Evolutionary conservation across 768 basidiomycete species (phyloP), one percentile per base, ranked within the genome.

Genomic region (Kwoniella dendrophila): DNA sequence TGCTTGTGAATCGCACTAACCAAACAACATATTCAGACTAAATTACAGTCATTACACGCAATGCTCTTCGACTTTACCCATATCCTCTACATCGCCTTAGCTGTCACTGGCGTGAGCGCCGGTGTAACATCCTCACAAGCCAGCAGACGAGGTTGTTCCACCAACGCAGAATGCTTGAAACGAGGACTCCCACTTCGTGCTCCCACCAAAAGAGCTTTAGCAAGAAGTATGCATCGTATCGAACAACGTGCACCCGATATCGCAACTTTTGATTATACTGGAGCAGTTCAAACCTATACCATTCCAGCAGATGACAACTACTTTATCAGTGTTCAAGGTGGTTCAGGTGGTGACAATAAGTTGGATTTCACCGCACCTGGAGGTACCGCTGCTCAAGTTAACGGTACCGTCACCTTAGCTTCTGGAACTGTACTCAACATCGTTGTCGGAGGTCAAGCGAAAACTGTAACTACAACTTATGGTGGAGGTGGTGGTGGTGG

Each of bases 401-500:
- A 49, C 24, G 12, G 24, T 11, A 49, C 47, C 7, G 18, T 49
- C 7, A 27, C 18, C 29, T 16, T 49, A 16, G 30, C 20, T 16
- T 6, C 11, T 11, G 26, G 26, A 5, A 49, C 47, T 16, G 29
- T 30, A 11, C 47, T 49, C 4, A 30, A 49, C 47, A 24, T 49
- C 47, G 47, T 49, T n/a, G 47, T 49, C 11, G 47, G 47, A 27
- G 47, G 4, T 27, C 24, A 49, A 30, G 47, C 47, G 16, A 24
- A 11, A 1, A 30, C 47, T 6, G 47, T 16, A 10, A 6, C 29
- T 14, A 22, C 26, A 14, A 27, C n/a, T 27, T 49, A 22, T n/a
- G 47, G 47, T 26, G 47, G n/a, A 11, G 47, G 26, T 49, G 47
- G 47, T n/a, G 47, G 47, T 12, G 47, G 47, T 26, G 47, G 47